Conservation (phyloP, 768 basidiomycete genomes). For the Collybia nuda region DNA sequence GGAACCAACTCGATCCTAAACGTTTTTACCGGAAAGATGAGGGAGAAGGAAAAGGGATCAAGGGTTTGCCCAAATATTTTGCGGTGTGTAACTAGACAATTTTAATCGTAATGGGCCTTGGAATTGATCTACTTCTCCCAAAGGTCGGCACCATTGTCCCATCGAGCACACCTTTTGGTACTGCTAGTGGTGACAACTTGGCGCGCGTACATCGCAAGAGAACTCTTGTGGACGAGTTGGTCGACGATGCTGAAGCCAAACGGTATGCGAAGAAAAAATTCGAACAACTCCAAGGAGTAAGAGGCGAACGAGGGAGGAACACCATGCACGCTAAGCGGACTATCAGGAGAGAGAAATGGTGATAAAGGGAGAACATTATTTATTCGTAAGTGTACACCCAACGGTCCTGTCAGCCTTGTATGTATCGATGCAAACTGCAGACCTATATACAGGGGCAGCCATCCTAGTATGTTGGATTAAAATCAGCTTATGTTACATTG, state of each 20-base stretch:
- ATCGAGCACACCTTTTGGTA: slow-evolving; percentile 70
- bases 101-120: slow-evolving; percentile 3
- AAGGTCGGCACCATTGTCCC: slow-evolving; percentile 83
- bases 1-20: slow-evolving; percentile 90
- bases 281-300: slow-evolving; percentile 67
- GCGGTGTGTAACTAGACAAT: slow-evolving; percentile 53
- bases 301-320: slow-evolving; percentile 68
- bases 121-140: slow-evolving; percentile 6
- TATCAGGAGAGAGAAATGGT: slow-evolving; percentile 71
- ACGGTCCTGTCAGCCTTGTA: no score
- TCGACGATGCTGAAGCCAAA: slow-evolving; percentile 84
- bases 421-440: no score
- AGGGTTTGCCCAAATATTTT: slow-evolving; percentile 85
- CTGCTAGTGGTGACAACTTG: slow-evolving; percentile 68
- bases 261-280: slow-evolving; percentile 93
- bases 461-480: no score
- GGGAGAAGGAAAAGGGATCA: slow-evolving; percentile 82
- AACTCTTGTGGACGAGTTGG: slow-evolving; percentile 84
- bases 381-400: no score
- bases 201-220: slow-evolving; percentile 70
- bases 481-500: no score
- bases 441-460: no score
- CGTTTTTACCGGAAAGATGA: slow-evolving; percentile 88
- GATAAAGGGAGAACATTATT: slow-evolving; percentile 11
- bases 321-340: slow-evolving; percentile 69